Conservation (phyloP, 1,284 basidiomycete species). For the Cryptococcus depauperatus region DNA sequence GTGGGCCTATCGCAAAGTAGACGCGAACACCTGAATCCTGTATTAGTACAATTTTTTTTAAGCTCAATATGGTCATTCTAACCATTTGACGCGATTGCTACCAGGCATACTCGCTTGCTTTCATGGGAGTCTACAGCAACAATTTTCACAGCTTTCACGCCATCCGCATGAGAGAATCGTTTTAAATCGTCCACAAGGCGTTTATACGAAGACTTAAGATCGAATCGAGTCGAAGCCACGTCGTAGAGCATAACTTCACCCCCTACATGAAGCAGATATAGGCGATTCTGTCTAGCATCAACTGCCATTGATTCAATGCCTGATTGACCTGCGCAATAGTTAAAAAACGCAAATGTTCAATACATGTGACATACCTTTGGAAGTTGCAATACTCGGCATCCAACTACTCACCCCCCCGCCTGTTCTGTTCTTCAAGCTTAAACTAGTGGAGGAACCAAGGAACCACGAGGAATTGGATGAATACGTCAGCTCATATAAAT, state of each 20-base stretch:
- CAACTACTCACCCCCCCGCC: slow-evolving; percentile 27
- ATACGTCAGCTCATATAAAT: slow-evolving; percentile 88
- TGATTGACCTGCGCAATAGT: slow-evolving; percentile 13
- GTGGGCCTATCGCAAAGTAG: slow-evolving; percentile 15
- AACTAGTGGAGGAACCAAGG: slow-evolving; percentile 51
- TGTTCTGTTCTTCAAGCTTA: slow-evolving; percentile 29
- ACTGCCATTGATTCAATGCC: slow-evolving; percentile 39
- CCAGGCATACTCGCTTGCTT: slow-evolving; percentile 55
- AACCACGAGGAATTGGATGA: slow-evolving; percentile 90
- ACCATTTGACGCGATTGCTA: slow-evolving; percentile 65
- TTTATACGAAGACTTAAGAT: slow-evolving; percentile 20
- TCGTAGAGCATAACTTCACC: slow-evolving; percentile 34
- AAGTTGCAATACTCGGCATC: slow-evolving; percentile 24
- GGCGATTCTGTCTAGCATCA: slow-evolving; percentile 28
- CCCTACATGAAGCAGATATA: slow-evolving; percentile 33
- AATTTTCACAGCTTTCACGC: slow-evolving; percentile 36
- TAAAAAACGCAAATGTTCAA: neutral
- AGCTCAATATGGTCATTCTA: slow-evolving; percentile 13
- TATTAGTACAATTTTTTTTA: slow-evolving; percentile 3
- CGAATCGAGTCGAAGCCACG: slow-evolving; percentile 24
- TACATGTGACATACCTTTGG: slow-evolving; percentile 15
- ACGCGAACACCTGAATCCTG: slow-evolving; percentile 16
- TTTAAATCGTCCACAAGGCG: slow-evolving; percentile 19
- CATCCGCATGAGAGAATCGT: slow-evolving; percentile 11
- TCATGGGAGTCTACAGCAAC: slow-evolving; percentile 41